These are phyloP conservation scores for Beauveria sp. DNA, from an alignment of 2,329 filamentous ascomycete species.

Conservation along the genomic window DNA sequence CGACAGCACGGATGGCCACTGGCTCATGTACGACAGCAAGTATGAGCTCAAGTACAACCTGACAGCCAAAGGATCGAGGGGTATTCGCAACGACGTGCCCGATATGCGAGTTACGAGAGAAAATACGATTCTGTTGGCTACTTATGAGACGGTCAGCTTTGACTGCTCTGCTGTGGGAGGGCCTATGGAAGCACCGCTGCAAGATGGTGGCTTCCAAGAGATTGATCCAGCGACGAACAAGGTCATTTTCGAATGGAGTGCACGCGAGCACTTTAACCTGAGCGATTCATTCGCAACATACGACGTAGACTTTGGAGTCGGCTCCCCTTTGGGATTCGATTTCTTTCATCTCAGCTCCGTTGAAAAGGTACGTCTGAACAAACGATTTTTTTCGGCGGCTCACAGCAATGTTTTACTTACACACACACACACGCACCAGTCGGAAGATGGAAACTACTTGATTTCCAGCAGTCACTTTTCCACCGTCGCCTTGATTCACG, in stretches of 20 bases:
- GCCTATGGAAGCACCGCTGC: constrained; percentile 21
- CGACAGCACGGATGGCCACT: constrained; percentile 22
- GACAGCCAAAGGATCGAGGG: constrained; percentile 27
- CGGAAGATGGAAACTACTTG: constrained; percentile 28
- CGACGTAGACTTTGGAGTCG: constrained; percentile 22
- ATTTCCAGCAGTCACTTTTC: constrained; percentile 27
- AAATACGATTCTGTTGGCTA: constrained; percentile 34
- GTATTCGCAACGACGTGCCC: constrained; percentile 32
- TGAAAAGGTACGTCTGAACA: constrained; percentile 20
- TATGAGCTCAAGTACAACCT: constrained; percentile 32
- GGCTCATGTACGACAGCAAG: constrained; percentile 24
- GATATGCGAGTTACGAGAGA: constrained; percentile 35
- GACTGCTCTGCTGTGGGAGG: constrained; percentile 26
- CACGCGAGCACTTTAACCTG: constrained; percentile 24
- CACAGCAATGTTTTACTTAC: not conserved
- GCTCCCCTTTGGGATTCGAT: constrained; percentile 25
- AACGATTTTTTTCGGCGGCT: not conserved
- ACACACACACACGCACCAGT: constrained; percentile 11
- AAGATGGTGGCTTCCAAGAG: constrained; percentile 33
- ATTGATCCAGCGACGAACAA: constrained; percentile 29
- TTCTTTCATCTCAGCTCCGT: constrained; percentile 33
- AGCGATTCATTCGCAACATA: constrained; percentile 21
- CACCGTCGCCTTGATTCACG: constrained; percentile 23
- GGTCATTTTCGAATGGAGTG: constrained; percentile 30
- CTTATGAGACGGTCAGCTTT: constrained; percentile 29